phyloP scores from a whole-genome alignment of 148 eudicot genomes.

The Chenopodium album region DNA sequence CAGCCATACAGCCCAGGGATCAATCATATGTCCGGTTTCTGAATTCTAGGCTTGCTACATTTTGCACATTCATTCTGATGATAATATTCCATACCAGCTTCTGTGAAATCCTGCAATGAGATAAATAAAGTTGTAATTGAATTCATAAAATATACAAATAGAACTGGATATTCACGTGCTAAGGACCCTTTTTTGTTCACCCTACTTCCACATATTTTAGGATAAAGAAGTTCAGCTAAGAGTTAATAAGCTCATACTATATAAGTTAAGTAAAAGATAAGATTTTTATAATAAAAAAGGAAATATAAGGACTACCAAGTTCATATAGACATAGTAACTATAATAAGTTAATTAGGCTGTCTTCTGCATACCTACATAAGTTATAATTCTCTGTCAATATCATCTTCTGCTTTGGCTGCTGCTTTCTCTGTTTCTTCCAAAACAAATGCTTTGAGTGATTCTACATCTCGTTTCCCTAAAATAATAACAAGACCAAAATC shows the following conservation, averaged over 20 bases:
- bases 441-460: slow-evolving; percentile 67
- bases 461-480: slow-evolving; percentile 61
- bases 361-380: slow-evolving; percentile 14
- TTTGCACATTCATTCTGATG: background rate
- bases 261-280: no score
- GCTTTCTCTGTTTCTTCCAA: slow-evolving; percentile 77
- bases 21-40: background rate
- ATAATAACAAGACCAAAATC: background rate
- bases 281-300: no score
- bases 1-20: background rate
- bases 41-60: background rate
- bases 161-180: no score
- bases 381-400: slow-evolving; percentile 50
- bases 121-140: background rate
- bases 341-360: background rate
- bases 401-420: slow-evolving; percentile 44
- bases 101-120: slow-evolving; percentile 19
- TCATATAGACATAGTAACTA: no score
- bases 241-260: no score
- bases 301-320: no score
- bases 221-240: no score
- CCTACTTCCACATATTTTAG: no score
- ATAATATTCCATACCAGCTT: background rate
- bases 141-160: background rate
- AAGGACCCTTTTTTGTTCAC: no score